Conservation (phyloP, 306 rosid species). For the Vachellia collinsii region DNA sequence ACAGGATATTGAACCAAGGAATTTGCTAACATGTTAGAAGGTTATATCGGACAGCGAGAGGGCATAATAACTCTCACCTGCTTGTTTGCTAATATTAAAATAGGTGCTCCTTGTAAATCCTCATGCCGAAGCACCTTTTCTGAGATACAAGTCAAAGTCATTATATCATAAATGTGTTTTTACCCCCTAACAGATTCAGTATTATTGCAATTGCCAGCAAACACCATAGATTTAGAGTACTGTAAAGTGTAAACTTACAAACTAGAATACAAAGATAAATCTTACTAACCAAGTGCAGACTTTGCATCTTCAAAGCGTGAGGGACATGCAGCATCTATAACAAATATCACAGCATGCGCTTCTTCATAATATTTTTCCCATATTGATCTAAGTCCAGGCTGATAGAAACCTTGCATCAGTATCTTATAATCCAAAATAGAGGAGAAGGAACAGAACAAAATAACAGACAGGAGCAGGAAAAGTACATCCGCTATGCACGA, state of each 20-base stretch:
- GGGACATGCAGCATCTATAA: slow-evolving; percentile 85
- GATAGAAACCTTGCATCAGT: slow-evolving; percentile 46
- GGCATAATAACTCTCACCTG: slow-evolving; percentile 61
- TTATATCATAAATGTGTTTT: slow-evolving; percentile 28
- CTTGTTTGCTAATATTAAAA: slow-evolving; percentile 91
- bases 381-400: slow-evolving; percentile 97
- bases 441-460: slow-evolving; percentile 19
- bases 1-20: not conserved
- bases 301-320: slow-evolving; percentile 93
- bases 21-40: not conserved
- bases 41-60: slow-evolving; percentile 2
- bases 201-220: slow-evolving; percentile 29
- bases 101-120: slow-evolving; percentile 98
- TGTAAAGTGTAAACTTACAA: slow-evolving; percentile 10
- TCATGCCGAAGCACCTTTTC: slow-evolving; percentile 95
- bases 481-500: slow-evolving; percentile 8
- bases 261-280: slow-evolving; percentile 20
- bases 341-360: slow-evolving; percentile 92
- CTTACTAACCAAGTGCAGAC: slow-evolving; percentile 90
- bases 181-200: not conserved
- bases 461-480: slow-evolving; percentile 25
- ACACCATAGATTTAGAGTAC: slow-evolving; percentile 14
- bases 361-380: slow-evolving; percentile 99
- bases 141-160: slow-evolving; percentile 50
- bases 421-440: slow-evolving; percentile 18